Base-by-base conservation (phyloP, 305 asterid species). In the Vinca major region DNA sequence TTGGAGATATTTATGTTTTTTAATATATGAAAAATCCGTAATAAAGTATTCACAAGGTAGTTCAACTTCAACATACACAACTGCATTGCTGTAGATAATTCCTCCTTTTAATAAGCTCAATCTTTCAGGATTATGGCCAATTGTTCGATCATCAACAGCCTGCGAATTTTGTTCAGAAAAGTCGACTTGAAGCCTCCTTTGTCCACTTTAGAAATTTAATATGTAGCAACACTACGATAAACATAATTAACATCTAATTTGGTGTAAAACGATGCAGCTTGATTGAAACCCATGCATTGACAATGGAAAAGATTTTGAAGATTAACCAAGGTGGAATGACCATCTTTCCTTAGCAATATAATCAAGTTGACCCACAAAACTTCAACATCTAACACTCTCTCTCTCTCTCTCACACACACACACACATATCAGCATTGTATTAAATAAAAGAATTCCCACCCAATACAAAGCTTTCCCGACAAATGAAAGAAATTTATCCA, bases 71-170 rank as follows among this genome's bases (percentile, higher is more conserved):
- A 87, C 96, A 76, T 84, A 91, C 96, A 86, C 95, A 71, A 86
- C 87, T 64, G 88, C 90, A 78, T 91, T 91, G 85, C 97, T 91
- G 79, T 87, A 91, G 71, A 87, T 88, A 48, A 88, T 91, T 77
- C 97, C 91, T 83, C 95, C 96, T 86, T 88, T 91, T 74, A 91
- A 80, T 75, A 91, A 81, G 83, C 96, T 91, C 73, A 91, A 76
- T 74, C 97, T 86, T 91, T 91, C 97, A 63, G 96, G 97, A 73
- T 91, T 88, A 74, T 91, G 97, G 72, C 97, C 97, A 55, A 91
- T 78, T 68, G 97, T 88, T 70, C 95, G 84, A 73, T 87, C 97
- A 81, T 91, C 96, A 72, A 91, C 48, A 48, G 91, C 97, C 97
- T 90, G 90, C 68, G 69, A 79, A 58, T 71, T 71, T 58, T 43